Conservation (phyloP, 345 rosid genomes). For the Citrus sp. region DNA sequence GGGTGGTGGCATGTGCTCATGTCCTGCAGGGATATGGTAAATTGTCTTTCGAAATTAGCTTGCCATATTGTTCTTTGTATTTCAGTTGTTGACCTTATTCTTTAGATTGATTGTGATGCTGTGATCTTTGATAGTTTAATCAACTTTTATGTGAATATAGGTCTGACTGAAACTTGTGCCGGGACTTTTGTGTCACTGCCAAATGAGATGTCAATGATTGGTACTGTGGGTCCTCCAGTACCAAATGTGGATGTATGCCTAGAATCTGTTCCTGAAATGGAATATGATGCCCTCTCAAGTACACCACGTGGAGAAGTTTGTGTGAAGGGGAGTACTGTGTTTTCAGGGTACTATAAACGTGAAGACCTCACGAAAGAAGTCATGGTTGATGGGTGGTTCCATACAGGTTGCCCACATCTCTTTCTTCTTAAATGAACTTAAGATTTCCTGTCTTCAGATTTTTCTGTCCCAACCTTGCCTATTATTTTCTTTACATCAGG, state of each 20-base stretch:
- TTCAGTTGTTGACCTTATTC: background rate
- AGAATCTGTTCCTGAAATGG: slow-evolving; percentile 97
- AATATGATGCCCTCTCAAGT: slow-evolving; percentile 83
- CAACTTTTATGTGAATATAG: slow-evolving; percentile 30
- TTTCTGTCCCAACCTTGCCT: background rate
- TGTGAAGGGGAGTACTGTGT: slow-evolving; percentile 66
- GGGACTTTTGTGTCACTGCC: slow-evolving; percentile 93
- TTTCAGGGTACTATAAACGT: slow-evolving; percentile 88
- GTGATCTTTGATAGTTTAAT: slow-evolving; percentile 6
- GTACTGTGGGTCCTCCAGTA: slow-evolving; percentile 95
- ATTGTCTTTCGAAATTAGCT: slow-evolving; percentile 8
- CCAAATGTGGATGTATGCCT: slow-evolving; percentile 89
- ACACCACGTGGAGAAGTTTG: slow-evolving; percentile 88
- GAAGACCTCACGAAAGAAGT: slow-evolving; percentile 89
- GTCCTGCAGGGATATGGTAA: slow-evolving; percentile 99
- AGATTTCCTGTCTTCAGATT: background rate
- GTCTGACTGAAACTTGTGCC: slow-evolving; percentile 94
- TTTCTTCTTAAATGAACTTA: background rate
- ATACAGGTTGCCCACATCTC: slow-evolving; percentile 54
- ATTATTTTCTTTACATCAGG: slow-evolving; percentile 37
- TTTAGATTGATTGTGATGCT: background rate
- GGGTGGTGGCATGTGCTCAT: slow-evolving; percentile 95
- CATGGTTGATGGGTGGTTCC: slow-evolving; percentile 89
- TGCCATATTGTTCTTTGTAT: background rate
- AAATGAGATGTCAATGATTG: slow-evolving; percentile 71